These are phyloP conservation scores for Stentor coeruleus DNA, from an alignment of 73 alveolate genomes.

Conservation along the genomic window DNA sequence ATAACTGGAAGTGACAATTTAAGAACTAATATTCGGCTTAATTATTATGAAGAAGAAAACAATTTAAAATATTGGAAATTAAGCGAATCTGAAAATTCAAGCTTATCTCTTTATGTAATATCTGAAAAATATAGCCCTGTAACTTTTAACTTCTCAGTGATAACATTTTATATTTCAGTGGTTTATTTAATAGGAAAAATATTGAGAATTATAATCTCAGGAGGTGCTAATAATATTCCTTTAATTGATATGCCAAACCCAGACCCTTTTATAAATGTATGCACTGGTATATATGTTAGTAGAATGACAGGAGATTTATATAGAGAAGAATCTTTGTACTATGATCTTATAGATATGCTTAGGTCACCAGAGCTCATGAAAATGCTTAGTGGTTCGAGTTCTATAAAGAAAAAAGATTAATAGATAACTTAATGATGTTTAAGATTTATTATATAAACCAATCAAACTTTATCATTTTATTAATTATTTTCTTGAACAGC, in stretches of 20 bases:
- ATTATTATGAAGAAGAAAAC: neutral
- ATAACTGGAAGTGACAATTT: neutral
- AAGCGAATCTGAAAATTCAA: constrained; percentile 30
- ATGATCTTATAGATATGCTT: constrained; percentile 7
- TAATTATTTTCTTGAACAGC: no score
- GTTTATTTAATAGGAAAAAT: constrained; percentile 51
- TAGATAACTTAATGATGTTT: neutral
- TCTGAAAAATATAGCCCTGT: constrained; percentile 44
- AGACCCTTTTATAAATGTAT: neutral
- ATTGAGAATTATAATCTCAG: neutral
- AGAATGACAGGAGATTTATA: constrained; percentile 14
- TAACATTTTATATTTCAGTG: constrained; percentile 58
- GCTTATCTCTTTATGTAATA: constrained; percentile 48
- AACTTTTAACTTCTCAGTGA: constrained; percentile 40
- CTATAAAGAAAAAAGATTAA: constrained; percentile 1
- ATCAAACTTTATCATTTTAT: no score
- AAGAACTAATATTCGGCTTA: neutral
- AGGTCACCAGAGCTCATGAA: constrained; percentile 19
- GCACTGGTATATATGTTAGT: neutral
- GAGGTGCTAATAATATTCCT: constrained; percentile 13
- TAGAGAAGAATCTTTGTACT: constrained; percentile 23
- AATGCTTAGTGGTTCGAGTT: neutral
- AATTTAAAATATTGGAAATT: neutral
- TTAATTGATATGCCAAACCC: constrained; percentile 9
- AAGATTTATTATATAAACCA: no score